Percentiles rank a stretch among this genome's conserved stretches.
These are phyloP conservation scores for Zea mays DNA, from an alignment of 176 grass and related monocot species.

Conservation along the genomic window DNA sequence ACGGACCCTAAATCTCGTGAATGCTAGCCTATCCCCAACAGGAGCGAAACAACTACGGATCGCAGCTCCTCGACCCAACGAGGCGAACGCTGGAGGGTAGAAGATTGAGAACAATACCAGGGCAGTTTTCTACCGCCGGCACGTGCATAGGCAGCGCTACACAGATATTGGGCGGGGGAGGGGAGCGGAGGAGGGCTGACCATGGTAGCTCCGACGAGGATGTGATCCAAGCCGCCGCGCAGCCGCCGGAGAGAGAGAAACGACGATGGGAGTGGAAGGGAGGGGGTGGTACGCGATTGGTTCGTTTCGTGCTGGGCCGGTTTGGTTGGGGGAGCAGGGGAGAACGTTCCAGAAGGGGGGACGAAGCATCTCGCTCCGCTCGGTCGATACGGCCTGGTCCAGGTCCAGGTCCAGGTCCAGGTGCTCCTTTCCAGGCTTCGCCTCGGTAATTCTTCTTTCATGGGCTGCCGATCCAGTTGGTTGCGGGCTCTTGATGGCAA, in stretches of 20 bases:
- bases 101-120: too few species aligned
- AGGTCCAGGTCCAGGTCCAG: neutral
- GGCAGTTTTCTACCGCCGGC: neutral
- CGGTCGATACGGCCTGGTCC: neutral
- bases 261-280: neutral
- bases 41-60: neutral
- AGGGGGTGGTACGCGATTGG: neutral
- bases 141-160: neutral
- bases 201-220: slow-evolving; percentile 27
- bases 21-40: neutral
- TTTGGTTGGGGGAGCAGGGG: too few species aligned
- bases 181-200: slow-evolving; percentile 4
- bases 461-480: neutral
- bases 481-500: neutral
- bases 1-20: neutral
- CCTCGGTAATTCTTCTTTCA: neutral
- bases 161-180: neutral
- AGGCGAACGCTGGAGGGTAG: neutral
- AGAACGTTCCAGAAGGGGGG: slow-evolving; percentile 24
- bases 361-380: neutral
- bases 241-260: slow-evolving; percentile 25
- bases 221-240: slow-evolving; percentile 8
- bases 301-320: slow-evolving; percentile 25
- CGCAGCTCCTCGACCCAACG: neutral
- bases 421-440: neutral